Percentiles rank a stretch among this genome's conserved stretches.
phyloP scores from a whole-genome alignment of 2,329 filamentous ascomycete species.

The Neonectria sp. region DNA sequence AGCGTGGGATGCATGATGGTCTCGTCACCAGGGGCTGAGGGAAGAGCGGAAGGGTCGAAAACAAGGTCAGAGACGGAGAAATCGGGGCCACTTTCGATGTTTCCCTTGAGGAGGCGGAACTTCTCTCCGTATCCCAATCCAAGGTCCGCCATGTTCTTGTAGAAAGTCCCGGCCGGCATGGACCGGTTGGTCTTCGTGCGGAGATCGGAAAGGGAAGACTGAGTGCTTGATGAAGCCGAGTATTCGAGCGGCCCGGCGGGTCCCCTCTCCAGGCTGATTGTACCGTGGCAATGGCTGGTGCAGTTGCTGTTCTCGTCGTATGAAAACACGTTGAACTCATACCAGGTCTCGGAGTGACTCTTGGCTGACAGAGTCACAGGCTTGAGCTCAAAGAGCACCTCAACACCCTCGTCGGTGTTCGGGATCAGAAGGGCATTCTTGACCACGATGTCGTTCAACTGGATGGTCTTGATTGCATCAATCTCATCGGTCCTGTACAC shows the following conservation, averaged over 20 bases:
- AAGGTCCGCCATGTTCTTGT: constrained; percentile 42
- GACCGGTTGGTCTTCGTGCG: constrained; percentile 43
- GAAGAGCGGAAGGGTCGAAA: constrained; percentile 38
- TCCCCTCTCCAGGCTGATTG: constrained; percentile 38
- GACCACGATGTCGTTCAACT: constrained; percentile 40
- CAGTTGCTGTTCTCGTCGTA: constrained; percentile 45
- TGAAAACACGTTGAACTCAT: constrained; percentile 45
- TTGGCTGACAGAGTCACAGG: constrained; percentile 38
- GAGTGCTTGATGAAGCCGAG: constrained; percentile 25
- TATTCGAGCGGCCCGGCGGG: constrained; percentile 33
- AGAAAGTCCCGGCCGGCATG: constrained; percentile 38
- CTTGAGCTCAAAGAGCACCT: constrained; percentile 44
- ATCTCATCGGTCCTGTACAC: constrained; percentile 32
- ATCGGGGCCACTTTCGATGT: constrained; percentile 44
- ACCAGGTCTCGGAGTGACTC: constrained; percentile 43
- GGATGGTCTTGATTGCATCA: constrained; percentile 35
- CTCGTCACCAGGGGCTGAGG: constrained; percentile 40
- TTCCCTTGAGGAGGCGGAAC: constrained; percentile 42
- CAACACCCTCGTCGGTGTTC: constrained; percentile 42
- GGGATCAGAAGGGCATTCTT: constrained; percentile 45
- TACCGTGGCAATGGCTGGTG: constrained; percentile 44
- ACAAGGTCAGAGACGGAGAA: constrained; percentile 37
- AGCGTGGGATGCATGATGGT: constrained; percentile 44
- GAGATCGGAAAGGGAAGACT: constrained; percentile 27
- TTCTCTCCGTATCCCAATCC: constrained; percentile 44